Base-by-base conservation (phyloP, 2,329 filamentous ascomycete genomes). In the Talaromyces funiculosus region DNA sequence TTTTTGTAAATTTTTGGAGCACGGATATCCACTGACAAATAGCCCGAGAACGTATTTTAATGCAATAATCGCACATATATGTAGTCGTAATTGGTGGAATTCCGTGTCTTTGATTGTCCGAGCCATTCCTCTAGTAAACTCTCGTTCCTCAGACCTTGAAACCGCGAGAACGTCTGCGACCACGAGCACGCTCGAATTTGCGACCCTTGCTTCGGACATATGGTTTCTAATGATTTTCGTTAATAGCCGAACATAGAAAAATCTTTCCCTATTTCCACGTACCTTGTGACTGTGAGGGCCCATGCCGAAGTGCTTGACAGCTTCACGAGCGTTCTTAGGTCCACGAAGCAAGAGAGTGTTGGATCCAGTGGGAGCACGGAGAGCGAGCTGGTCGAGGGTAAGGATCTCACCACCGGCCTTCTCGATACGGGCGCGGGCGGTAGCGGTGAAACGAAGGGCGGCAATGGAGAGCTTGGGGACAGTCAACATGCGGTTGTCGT, bases 151-250 rank as follows among this genome's bases (percentile, higher is more conserved):
- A 99, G 79, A 99, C 94, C 92, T 99, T 99, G 92, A 99, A 99
- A 86, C 95, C 94, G 77, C 90, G 87, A 75, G 92, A 97, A 80
- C 92, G 86, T 89, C 94, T 95, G 83, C 94, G 92, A 82, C 94
- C 95, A 94, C 94, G 92, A 76, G 92, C 94, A 76, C 87, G 86
- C 89, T 99, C 95, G 85, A 99, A 99, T 86, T 99, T 99, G 83
- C 94, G 90, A 77, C 95, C 95, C 90, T 99, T 99, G 85, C 91
- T 96, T 82, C 91, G 86, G 75, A 99, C 86, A 73, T 96, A 90
- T 71, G 93, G 93, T 87, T 97, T 97, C 93, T 94, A 69, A 64
- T n/a, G 42, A 16, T 22, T 7, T 26, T n/a, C 20, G 29, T 61
- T 58, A 61, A 38, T 7, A 45, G 33, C 4, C 16, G 3, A 16